A percentile compares a stretch with the other conserved stretches of the same genome.
These are phyloP conservation scores for Aleurites moluccanus DNA, from an alignment of 441 rosid genomes.

Conservation along the genomic window DNA sequence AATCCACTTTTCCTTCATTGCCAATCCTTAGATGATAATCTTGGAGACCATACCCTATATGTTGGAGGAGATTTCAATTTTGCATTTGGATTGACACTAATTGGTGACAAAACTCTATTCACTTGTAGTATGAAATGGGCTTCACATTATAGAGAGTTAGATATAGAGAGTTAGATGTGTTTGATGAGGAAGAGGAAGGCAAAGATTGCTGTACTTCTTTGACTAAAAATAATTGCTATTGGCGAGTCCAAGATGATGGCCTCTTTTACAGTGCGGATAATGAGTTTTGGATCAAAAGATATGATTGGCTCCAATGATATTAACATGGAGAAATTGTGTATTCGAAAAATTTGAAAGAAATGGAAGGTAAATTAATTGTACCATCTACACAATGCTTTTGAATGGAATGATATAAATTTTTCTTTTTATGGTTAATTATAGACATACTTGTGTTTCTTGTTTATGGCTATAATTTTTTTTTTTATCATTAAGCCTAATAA, in stretches of 20 bases:
- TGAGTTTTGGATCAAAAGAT: neutral
- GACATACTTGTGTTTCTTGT: no score
- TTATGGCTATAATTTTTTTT: no score
- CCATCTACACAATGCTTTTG: no score
- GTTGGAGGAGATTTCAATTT: constrained; percentile 6
- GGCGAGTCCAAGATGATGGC: constrained; percentile 15
- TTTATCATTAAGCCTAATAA: no score
- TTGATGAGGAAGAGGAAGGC: neutral
- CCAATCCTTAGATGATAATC: neutral
- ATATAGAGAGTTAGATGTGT: neutral
- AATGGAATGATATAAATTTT: no score
- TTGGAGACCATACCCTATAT: neutral
- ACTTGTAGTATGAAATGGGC: neutral
- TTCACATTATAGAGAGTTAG: neutral
- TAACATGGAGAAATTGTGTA: no score
- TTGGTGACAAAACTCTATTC: neutral
- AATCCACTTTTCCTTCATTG: neutral
- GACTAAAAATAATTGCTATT: neutral
- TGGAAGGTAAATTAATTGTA: no score
- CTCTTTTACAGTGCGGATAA: neutral
- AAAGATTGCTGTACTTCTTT: neutral
- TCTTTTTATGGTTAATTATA: no score
- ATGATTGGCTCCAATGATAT: neutral
- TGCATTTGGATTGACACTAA: neutral
- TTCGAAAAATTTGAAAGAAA: no score